Evolutionary conservation across 75 land plant genomes (phyloP).

Genomic region (Sequoia sempervirens): DNA sequence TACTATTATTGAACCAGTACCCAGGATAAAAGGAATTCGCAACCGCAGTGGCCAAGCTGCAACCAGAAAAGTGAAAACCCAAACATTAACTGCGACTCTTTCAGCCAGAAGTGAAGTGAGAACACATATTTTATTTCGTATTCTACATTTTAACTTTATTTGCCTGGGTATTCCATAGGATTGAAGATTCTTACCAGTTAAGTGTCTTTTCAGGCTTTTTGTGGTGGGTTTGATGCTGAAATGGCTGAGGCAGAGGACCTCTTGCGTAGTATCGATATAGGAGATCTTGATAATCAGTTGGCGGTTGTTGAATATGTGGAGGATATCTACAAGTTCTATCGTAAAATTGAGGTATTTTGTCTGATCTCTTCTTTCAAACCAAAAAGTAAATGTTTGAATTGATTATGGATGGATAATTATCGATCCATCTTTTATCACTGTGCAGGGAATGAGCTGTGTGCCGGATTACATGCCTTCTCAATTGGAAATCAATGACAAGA

Average conservation of each 20-base stretch:
- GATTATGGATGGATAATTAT: background rate
- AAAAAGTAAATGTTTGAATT: background rate
- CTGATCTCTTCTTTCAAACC: background rate
- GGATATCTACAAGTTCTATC: constrained; percentile 86
- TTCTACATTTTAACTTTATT: background rate
- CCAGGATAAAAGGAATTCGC: background rate
- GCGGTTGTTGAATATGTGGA: constrained; percentile 91
- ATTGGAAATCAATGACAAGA: constrained; percentile 66
- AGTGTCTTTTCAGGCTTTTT: constrained; percentile 21
- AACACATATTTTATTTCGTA: background rate
- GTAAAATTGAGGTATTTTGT: constrained; percentile 48
- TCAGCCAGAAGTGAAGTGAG: constrained; percentile 38
- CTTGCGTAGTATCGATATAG: constrained; percentile 54
- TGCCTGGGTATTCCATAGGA: background rate
- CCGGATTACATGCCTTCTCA: constrained; percentile 73
- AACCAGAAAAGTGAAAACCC: background rate
- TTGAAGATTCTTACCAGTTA: background rate
- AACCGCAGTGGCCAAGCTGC: background rate
- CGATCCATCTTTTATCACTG: background rate
- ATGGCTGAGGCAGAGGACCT: constrained; percentile 3
- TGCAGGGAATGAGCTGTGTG: constrained; percentile 10
- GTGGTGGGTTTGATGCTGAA: constrained; percentile 11
- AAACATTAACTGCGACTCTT: constrained; percentile 21
- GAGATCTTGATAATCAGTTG: constrained; percentile 68
- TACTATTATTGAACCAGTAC: background rate